Evolutionary conservation across 192 early-diverging fungal species (phyloP), one percentile per base, ranked within the genome.

Genomic region (Piromyces sp.): DNA sequence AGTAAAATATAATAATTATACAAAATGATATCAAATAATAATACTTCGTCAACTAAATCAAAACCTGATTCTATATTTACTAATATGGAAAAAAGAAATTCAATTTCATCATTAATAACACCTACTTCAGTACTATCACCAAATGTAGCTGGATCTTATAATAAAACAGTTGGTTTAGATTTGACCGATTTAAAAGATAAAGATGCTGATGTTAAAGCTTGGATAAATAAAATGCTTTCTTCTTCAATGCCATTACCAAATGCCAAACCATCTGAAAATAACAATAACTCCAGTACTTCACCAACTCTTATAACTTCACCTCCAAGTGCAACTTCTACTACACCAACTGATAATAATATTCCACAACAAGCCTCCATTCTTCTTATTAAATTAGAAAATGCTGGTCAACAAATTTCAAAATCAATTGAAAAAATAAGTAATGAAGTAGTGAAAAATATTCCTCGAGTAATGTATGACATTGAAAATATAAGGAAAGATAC

Each of bases 391-490:
- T 86, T 94, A 0, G 91, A 94, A 68, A 80, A 92, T 22, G 82
- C 87, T 26, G 87, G 87, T 33, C 85, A 90, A 36, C 89, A 93
- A 78, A 85, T 91, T 11, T 92, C 91, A 0, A 81, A 83, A 28
- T 84, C 87, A 78, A 84, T 94, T 28, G 84, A 88, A 17, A 83
- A 87, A 30, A 84, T 89, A 0, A 88, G 89, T 30, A 87, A 93
- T 28, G 89, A 90, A 31, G 86, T 89, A 0, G 85, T 92, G 13
- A 86, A 87, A 42, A 86, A 86, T 29, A 88, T 94, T 68, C 93
- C 93, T 16, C 86, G 90, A 19, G 81, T 91, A 14, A 79, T 92
- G 30, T 88, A 93, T 79, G 92, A 94, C 79, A 80, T 94, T 11
- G 87, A 92, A 80, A 83, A 86, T 4, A 86, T 94, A 36, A 78